These are phyloP conservation scores for Basipetospora chlamydospora DNA, from an alignment of 2,329 filamentous ascomycete species.

Conservation along the genomic window DNA sequence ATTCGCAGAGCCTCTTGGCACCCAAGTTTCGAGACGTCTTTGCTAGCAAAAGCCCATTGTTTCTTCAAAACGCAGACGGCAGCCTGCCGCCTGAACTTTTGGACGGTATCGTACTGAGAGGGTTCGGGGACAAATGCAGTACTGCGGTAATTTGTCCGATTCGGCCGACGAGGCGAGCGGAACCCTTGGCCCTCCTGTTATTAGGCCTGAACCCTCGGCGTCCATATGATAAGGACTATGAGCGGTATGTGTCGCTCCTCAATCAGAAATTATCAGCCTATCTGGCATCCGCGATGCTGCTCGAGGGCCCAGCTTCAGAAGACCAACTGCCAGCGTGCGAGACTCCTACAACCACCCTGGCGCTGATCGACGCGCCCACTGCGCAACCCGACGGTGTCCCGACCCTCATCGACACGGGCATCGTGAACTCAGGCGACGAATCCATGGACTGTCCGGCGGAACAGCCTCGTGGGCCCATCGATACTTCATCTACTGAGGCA, in stretches of 20 bases:
- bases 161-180: conserved; percentile 49
- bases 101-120: conserved; percentile 43
- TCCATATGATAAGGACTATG: conserved; percentile 61
- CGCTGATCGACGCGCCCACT: too few species aligned
- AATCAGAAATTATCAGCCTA: conserved; percentile 9
- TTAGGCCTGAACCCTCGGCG: conserved; percentile 56
- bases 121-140: conserved; percentile 50
- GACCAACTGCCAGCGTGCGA: too few species aligned
- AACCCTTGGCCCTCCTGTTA: conserved; percentile 52
- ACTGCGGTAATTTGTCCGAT: conserved; percentile 56
- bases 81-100: conserved; percentile 44
- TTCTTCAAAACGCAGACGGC: conserved; percentile 28
- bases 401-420: too few species aligned
- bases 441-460: too few species aligned
- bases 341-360: too few species aligned
- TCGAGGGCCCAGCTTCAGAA: not conserved
- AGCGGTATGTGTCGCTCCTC: conserved; percentile 45
- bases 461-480: too few species aligned
- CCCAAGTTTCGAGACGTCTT: conserved; percentile 25
- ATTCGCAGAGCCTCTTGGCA: conserved; percentile 22
- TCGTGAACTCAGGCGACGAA: too few species aligned
- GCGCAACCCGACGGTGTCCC: too few species aligned
- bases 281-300: conserved; percentile 3
- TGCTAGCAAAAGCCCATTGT: conserved; percentile 20
- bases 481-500: too few species aligned